phyloP scores from a whole-genome alignment of 805 yeast species.

The Zygotorulaspora chibaensis region DNA sequence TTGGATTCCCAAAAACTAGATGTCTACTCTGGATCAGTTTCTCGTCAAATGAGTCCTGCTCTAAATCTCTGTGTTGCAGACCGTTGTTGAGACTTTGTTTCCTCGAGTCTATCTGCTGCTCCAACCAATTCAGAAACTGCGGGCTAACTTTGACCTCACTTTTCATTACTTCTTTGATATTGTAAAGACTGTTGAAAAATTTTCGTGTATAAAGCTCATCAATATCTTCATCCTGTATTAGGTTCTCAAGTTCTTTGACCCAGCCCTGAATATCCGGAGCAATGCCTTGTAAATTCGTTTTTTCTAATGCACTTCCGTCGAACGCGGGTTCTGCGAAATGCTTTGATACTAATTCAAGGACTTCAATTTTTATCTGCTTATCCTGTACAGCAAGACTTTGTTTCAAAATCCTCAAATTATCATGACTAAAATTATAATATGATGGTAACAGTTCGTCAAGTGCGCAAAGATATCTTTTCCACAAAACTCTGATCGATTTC shows the following conservation, averaged over 20 bases:
- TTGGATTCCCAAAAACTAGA: conserved; percentile 70
- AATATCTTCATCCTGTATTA: conserved; percentile 25
- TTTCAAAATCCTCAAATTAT: conserved; percentile 19
- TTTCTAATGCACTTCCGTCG: conserved; percentile 5
- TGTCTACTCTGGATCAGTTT: conserved; percentile 52
- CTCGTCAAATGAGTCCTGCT: conserved; percentile 36
- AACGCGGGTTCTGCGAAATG: conserved; percentile 13
- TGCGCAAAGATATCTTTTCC: conserved; percentile 29
- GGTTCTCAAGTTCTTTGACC: conserved; percentile 25
- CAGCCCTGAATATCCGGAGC: conserved; percentile 21
- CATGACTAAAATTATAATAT: conserved; percentile 10
- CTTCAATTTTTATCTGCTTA: conserved; percentile 25
- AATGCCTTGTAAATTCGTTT: conserved; percentile 13
- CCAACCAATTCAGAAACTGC: conserved; percentile 62
- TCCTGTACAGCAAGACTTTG: conserved; percentile 20
- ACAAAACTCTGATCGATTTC: conserved; percentile 8
- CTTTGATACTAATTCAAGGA: conserved; percentile 29
- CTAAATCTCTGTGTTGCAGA: conserved; percentile 30
- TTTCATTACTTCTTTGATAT: conserved; percentile 33
- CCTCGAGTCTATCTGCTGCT: conserved; percentile 40
- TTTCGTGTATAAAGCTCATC: conserved; percentile 42
- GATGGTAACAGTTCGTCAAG: conserved; percentile 24
- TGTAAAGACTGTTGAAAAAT: conserved; percentile 39
- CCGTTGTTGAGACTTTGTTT: conserved; percentile 23
- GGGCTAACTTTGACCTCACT: conserved; percentile 34